Evolutionary conservation across 495 filamentous ascomycete species (phyloP).

Genomic region (Neurospora hispaniola): DNA sequence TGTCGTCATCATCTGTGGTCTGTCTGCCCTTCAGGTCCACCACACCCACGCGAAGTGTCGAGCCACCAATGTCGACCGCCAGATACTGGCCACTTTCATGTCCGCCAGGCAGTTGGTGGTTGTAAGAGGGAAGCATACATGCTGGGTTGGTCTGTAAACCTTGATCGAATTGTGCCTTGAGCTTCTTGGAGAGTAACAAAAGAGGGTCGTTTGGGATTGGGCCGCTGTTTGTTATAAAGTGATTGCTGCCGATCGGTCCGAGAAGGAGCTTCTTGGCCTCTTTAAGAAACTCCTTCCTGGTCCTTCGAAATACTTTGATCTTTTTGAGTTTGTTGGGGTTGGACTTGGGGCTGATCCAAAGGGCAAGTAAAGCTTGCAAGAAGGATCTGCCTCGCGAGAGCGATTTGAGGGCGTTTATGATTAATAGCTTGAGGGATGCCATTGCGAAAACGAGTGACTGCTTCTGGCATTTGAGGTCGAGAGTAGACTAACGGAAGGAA

Average conservation of each 20-base stretch:
- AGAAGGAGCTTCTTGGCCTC: slow-evolving; percentile 29
- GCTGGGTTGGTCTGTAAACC: slow-evolving; percentile 34
- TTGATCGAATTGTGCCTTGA: slow-evolving; percentile 38
- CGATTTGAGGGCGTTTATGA: slow-evolving; percentile 36
- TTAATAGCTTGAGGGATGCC: slow-evolving; percentile 32
- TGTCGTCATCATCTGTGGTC: slow-evolving; percentile 11
- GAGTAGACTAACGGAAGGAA: slow-evolving; percentile 3
- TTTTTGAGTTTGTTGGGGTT: slow-evolving; percentile 5
- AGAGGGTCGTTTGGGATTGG: slow-evolving; percentile 18
- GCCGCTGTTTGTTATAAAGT: not conserved
- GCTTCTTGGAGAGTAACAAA: slow-evolving; percentile 25
- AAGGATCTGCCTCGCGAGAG: slow-evolving; percentile 41
- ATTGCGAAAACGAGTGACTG: slow-evolving; percentile 35
- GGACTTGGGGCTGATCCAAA: slow-evolving; percentile 34
- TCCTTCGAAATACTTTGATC: not conserved
- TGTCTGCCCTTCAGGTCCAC: slow-evolving; percentile 50
- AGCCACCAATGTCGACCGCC: slow-evolving; percentile 59
- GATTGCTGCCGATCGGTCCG: slow-evolving; percentile 19
- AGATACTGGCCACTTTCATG: slow-evolving; percentile 55
- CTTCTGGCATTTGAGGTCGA: slow-evolving; percentile 29
- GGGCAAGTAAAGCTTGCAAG: slow-evolving; percentile 38
- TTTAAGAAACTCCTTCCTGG: slow-evolving; percentile 19
- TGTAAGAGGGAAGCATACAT: slow-evolving; percentile 52
- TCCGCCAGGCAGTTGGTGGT: slow-evolving; percentile 63
- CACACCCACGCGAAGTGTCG: slow-evolving; percentile 68